Conservation (phyloP, 805 yeast species). For the Cyberlindnera galapagoensis region DNA sequence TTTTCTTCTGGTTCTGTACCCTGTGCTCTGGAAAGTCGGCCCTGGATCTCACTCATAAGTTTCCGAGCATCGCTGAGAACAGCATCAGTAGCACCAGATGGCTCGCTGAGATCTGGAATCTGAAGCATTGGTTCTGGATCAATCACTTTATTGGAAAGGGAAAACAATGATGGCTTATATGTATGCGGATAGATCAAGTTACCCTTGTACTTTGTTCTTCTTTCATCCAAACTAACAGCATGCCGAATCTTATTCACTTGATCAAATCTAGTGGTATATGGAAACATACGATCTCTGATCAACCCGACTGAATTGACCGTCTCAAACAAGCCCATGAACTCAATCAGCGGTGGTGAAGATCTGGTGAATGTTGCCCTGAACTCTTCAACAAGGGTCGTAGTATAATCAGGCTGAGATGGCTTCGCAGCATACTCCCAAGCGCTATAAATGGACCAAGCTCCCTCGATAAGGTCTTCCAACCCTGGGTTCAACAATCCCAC, state of each 20-base stretch:
- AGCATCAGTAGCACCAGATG: conserved; percentile 1
- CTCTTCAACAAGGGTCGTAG: conserved; percentile 42
- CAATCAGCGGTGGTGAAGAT: conserved; percentile 34
- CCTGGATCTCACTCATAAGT: conserved; percentile 14
- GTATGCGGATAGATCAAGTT: conserved; percentile 43
- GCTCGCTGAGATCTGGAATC: neutral
- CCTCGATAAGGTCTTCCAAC: conserved; percentile 44
- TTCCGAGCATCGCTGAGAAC: conserved; percentile 10
- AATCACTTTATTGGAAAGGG: conserved; percentile 11
- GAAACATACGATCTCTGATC: conserved; percentile 50
- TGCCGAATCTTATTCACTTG: conserved; percentile 57
- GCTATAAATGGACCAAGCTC: conserved; percentile 59
- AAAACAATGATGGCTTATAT: conserved; percentile 27
- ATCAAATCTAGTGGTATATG: conserved; percentile 44
- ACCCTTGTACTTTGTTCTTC: conserved; percentile 58
- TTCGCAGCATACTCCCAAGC: conserved; percentile 57
- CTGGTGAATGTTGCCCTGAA: conserved; percentile 51
- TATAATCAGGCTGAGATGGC: conserved; percentile 38
- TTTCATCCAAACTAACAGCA: conserved; percentile 62
- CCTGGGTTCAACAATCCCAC: conserved; percentile 57
- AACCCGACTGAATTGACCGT: conserved; percentile 63
- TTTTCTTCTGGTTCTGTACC: neutral
- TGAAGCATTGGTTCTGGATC: neutral
- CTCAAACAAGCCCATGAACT: conserved; percentile 65
- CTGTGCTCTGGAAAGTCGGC: conserved; percentile 2